Base-by-base conservation (phyloP, 106 monocot species). In the Dendrobium catenatum region DNA sequence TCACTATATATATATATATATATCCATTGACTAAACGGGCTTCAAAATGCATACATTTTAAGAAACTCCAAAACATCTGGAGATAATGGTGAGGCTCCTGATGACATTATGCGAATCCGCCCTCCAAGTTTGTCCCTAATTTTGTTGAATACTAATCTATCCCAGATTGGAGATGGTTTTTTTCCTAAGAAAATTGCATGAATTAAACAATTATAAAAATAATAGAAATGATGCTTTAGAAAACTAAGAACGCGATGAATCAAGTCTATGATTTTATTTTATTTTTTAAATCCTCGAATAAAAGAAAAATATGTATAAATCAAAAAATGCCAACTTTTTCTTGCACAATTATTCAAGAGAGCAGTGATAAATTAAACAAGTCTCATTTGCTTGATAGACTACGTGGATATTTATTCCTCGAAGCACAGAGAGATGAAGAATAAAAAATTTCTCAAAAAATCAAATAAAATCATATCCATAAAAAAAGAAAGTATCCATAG, bases 61-160 rank as follows among this genome's bases (percentile, higher is more conserved):
- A 98, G 61, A 85, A 98, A 98, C 26, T 93, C 89, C 89, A 98
- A 84, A 46, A 98, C 91, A 86, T 95, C 95, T 68, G 89, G 77
- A 76, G 98, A 98, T 77, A 98, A 79, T 66, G 98, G 98, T 78
- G 98, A 98, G 73, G 98, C 98, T 55, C 98, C 98, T 76, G 98
- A 98, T 67, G 78, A 84, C 93, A 98, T 93, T 33, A 87, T 82
- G 15, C 98, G 89, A 19, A 98, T 88, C 16, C 91, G 83, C 19
- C 98, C 98, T 87, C 98, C 98, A 83, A 98, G 87, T 77, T 86
- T 95, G n/a, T 70, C 88, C 90, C 76, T 98, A 84, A 98, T 92
- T 93, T 98, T 98, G 80, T 93, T 98, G 75, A 98, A 98, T 46
- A 98, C 95, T 70, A 98, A 81, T 78, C 83, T 92, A 49, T 95